These are phyloP conservation scores for Trifolium fragiferum DNA, from an alignment of 306 rosid genomes.

Conservation along the genomic window DNA sequence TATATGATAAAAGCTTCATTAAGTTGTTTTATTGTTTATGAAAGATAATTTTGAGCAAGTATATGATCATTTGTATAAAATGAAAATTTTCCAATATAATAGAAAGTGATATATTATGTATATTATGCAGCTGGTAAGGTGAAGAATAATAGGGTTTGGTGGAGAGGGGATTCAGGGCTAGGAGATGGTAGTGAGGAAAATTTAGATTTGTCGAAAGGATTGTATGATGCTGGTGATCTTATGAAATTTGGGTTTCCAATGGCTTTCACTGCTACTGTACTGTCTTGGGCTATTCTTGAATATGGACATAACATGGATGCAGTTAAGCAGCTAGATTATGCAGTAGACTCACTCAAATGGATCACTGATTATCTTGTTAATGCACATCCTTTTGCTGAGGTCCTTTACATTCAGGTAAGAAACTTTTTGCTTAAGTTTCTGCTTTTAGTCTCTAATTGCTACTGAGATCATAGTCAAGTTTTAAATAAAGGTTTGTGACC, in stretches of 20 bases:
- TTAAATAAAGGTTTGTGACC: no score
- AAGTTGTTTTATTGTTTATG: neutral
- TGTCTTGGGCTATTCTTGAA: slow-evolving; percentile 85
- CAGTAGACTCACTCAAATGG: slow-evolving; percentile 60
- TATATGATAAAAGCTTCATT: no score
- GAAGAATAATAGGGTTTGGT: slow-evolving; percentile 52
- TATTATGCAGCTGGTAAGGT: slow-evolving; percentile 62
- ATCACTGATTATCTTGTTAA: slow-evolving; percentile 70
- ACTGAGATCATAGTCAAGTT: neutral
- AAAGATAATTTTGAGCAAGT: neutral
- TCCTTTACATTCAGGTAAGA: slow-evolving; percentile 70
- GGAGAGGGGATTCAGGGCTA: slow-evolving; percentile 80
- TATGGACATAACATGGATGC: slow-evolving; percentile 63
- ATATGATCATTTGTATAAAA: neutral
- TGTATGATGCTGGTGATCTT: slow-evolving; percentile 80
- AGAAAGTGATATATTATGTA: neutral
- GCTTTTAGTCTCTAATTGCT: neutral
- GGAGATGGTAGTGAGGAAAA: slow-evolving; percentile 63
- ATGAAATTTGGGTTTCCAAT: slow-evolving; percentile 76
- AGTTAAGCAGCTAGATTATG: slow-evolving; percentile 59
- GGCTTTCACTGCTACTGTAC: slow-evolving; percentile 77
- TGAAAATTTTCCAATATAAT: neutral
- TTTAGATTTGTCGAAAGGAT: slow-evolving; percentile 75
- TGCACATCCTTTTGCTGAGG: slow-evolving; percentile 68
- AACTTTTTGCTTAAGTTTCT: neutral